A percentile compares a stretch with the other conserved stretches of the same genome.
Evolutionary conservation across 2,329 filamentous ascomycete species (phyloP).

Genomic region (Ascochyta fabae): DNA sequence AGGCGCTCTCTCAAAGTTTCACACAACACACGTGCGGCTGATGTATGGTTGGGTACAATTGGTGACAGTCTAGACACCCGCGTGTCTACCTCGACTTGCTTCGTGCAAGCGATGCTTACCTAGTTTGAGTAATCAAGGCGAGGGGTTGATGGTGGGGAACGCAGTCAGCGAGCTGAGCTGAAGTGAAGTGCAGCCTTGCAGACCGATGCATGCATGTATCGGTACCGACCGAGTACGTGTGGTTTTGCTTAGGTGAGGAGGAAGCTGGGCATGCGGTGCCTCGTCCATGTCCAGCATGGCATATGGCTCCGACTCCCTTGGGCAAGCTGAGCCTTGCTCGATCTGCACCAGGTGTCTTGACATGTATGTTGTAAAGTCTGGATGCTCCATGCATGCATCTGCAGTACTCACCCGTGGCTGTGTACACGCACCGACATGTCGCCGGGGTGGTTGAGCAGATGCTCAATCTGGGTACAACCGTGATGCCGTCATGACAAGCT

Average conservation of each 20-base stretch:
- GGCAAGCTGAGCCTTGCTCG: background rate
- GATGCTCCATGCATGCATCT: conserved; percentile 1
- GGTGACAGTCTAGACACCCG: background rate
- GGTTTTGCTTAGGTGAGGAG: background rate
- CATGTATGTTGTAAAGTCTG: background rate
- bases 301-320: background rate
- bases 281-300: background rate
- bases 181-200: background rate
- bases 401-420: background rate
- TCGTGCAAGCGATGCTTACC: background rate
- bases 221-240: background rate
- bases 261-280: conserved; percentile 5
- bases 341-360: conserved; percentile 6
- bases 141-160: background rate
- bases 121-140: background rate
- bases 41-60: background rate
- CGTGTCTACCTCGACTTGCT: background rate
- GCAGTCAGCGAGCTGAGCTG: conserved; percentile 10
- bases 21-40: background rate
- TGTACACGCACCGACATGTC: background rate
- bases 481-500: conserved; percentile 8
- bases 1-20: background rate
- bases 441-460: background rate
- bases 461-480: background rate
- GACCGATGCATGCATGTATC: background rate